Percentiles rank a stretch among this genome's conserved stretches.
Conservation (phyloP, 2,329 filamentous ascomycete species). For the Cytospora paraplurivora region DNA sequence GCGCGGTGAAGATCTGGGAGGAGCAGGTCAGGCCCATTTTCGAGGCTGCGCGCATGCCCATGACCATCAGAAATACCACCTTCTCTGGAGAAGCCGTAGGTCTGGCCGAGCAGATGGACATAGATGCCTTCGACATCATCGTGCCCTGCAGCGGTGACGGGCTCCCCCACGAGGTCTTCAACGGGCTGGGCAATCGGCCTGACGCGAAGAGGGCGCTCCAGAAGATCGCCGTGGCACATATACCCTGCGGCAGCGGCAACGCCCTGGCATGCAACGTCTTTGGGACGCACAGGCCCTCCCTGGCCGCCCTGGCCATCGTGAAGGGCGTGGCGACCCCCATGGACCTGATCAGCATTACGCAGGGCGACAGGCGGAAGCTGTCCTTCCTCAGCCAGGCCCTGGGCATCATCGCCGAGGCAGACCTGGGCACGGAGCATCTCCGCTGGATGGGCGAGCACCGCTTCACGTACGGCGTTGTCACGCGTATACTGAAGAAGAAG, state of each 20-base stretch:
- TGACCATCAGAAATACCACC: constrained; percentile 74
- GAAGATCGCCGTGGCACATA: constrained; percentile 78
- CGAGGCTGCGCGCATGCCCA: constrained; percentile 73
- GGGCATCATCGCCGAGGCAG: constrained; percentile 86
- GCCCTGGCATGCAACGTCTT: constrained; percentile 89
- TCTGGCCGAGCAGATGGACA: constrained; percentile 73
- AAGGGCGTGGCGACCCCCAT: constrained; percentile 85
- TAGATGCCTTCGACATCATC: constrained; percentile 80
- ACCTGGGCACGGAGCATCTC: constrained; percentile 86
- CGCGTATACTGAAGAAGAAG: constrained; percentile 72
- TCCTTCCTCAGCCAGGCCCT: constrained; percentile 91
- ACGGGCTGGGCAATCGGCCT: constrained; percentile 76
- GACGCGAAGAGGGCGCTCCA: constrained; percentile 75
- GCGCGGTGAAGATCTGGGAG: constrained; percentile 72
- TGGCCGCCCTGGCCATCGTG: constrained; percentile 80
- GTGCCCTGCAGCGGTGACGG: constrained; percentile 92
- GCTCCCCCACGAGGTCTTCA: constrained; percentile 90
- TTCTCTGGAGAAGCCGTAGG: constrained; percentile 77
- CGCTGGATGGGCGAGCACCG: constrained; percentile 89
- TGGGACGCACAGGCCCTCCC: constrained; percentile 72
- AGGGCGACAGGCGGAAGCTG: constrained; percentile 71
- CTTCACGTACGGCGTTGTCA: constrained; percentile 84
- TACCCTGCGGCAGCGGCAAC: constrained; percentile 93
- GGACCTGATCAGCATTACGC: constrained; percentile 86
- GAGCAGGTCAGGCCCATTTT: constrained; percentile 80